Evolutionary conservation across 495 filamentous ascomycete genomes (phyloP).

Genomic region (Umbilicaria muhlenbergii): DNA sequence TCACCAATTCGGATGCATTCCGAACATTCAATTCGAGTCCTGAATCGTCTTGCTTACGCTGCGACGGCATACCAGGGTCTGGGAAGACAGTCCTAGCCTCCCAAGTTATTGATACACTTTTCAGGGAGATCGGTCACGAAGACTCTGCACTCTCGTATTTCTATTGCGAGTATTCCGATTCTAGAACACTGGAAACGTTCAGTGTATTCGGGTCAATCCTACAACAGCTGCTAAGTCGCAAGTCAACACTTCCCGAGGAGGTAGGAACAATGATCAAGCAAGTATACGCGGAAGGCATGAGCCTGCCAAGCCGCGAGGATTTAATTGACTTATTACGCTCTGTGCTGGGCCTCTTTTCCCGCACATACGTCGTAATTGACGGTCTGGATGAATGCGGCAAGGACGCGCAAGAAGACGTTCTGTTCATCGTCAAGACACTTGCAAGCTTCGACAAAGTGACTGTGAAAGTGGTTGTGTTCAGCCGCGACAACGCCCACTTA

Average conservation of each 20-base stretch:
- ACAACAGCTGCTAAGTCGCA: constrained; percentile 5
- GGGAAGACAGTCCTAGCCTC: constrained; percentile 11
- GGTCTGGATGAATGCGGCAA: constrained; percentile 15
- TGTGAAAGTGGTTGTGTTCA: constrained; percentile 9
- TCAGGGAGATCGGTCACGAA: not conserved
- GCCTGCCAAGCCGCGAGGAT: too few relatives aligned
- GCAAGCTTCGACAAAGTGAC: not conserved
- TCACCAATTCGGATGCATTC: constrained; percentile 1
- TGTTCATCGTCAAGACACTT: not conserved
- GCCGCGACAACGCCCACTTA: constrained; percentile 3
- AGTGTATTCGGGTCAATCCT: constrained; percentile 9
- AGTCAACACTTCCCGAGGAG: too few relatives aligned
- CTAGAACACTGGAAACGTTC: constrained; percentile 4
- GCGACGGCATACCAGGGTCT: constrained; percentile 13
- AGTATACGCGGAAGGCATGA: too few relatives aligned
- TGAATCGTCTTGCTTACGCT: constrained; percentile 6
- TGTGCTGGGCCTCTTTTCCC: not conserved
- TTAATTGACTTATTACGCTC: too few relatives aligned
- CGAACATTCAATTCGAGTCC: constrained; percentile 2
- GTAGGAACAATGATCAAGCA: too few relatives aligned
- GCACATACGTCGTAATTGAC: constrained; percentile 8
- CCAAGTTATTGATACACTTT: constrained; percentile 1
- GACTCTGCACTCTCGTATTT: constrained; percentile 5
- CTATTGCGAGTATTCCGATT: constrained; percentile 12
- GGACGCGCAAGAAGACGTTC: not conserved